Conservation (phyloP, 768 basidiomycete species). For the Astraeus odoratus region DNA sequence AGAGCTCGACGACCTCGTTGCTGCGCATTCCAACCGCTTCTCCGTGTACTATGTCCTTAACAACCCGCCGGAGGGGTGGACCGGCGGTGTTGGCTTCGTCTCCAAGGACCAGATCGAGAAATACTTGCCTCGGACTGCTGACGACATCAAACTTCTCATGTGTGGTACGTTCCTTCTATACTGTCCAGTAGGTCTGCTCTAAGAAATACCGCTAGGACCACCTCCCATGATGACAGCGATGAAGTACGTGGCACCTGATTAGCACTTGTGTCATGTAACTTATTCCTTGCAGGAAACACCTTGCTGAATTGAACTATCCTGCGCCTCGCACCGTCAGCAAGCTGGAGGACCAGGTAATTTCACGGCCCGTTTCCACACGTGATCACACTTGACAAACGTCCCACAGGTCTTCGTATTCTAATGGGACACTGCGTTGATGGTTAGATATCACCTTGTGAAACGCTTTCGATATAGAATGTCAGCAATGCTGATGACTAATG, state of each 20-base stretch:
- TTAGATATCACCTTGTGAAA: background rate
- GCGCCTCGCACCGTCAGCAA: constrained; percentile 89
- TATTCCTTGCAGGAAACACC: constrained; percentile 59
- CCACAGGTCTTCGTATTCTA: constrained; percentile 37
- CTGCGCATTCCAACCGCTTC: constrained; percentile 59
- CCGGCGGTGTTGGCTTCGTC: constrained; percentile 87
- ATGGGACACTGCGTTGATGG: background rate
- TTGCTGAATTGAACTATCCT: constrained; percentile 82
- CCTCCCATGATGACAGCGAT: constrained; percentile 75
- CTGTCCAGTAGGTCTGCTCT: constrained; percentile 4
- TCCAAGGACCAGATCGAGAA: constrained; percentile 85
- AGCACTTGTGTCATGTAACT: constrained; percentile 1
- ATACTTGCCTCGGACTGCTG: constrained; percentile 57
- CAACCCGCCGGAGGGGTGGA: constrained; percentile 86
- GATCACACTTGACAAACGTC: constrained; percentile 9
- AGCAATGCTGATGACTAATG: background rate
- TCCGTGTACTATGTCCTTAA: constrained; percentile 88
- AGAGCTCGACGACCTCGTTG: constrained; percentile 77
- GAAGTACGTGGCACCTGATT: constrained; percentile 47
- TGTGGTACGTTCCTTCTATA: constrained; percentile 63
- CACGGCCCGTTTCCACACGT: background rate
- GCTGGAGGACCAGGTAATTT: constrained; percentile 72
- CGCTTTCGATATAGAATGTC: no score
- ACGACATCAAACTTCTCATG: constrained; percentile 78
- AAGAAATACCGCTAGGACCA: constrained; percentile 37